These are phyloP conservation scores for Beta macrorhiza DNA, from an alignment of 179 eudicot species.

Conservation along the genomic window DNA sequence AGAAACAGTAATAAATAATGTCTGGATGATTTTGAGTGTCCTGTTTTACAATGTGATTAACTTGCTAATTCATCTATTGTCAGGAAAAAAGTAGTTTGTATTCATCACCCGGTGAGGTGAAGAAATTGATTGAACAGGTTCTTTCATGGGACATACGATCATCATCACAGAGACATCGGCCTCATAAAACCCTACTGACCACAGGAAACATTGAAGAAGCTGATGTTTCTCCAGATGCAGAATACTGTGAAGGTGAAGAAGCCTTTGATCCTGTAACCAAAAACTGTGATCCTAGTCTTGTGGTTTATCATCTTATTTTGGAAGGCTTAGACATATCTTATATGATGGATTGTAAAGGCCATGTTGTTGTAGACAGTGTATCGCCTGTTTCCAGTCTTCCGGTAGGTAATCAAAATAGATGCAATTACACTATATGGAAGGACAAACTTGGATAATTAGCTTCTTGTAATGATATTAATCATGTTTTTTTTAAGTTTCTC, in stretches of 20 bases:
- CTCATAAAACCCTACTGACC: conserved; percentile 35
- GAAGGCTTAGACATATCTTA: conserved; percentile 75
- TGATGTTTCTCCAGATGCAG: conserved; percentile 16
- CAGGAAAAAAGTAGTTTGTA: conserved; percentile 70
- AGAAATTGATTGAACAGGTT: conserved; percentile 69
- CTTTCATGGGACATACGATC: conserved; percentile 97
- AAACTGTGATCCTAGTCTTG: conserved; percentile 26
- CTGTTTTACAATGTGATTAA: conserved; percentile 7
- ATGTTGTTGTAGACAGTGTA: conserved; percentile 59
- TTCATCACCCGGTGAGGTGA: conserved; percentile 69
- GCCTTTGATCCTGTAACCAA: conserved; percentile 22
- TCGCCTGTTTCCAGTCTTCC: conserved; percentile 16
- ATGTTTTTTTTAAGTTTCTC: background rate
- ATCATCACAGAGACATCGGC: conserved; percentile 63
- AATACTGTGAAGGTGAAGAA: conserved; percentile 32
- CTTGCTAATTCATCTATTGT: conserved; percentile 14
- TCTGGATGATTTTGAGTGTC: background rate
- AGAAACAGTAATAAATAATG: too few species aligned
- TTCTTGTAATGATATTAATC: background rate
- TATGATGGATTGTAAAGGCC: conserved; percentile 46
- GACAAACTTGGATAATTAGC: conserved; percentile 23
- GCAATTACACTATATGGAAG: conserved; percentile 33
- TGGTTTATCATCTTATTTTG: conserved; percentile 63
- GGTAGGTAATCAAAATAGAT: conserved; percentile 20
- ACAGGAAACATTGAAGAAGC: conserved; percentile 23